These are phyloP conservation scores for Grigorovia jiainica DNA, from an alignment of 805 yeast genomes.

Conservation along the genomic window DNA sequence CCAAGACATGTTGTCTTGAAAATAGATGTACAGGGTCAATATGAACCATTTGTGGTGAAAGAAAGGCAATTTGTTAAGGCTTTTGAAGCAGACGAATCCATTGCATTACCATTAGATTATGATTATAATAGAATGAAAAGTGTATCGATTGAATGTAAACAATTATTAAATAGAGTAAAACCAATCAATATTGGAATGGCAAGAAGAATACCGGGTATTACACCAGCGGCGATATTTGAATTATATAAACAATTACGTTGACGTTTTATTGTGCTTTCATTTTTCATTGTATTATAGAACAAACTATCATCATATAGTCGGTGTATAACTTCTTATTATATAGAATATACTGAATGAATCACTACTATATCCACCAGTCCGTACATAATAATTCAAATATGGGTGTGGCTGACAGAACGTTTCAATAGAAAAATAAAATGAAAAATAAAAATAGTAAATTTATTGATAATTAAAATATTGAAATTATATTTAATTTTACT, in stretches of 20 bases:
- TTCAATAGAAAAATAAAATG: no score
- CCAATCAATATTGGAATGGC: conserved; percentile 95
- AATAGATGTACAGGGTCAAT: conserved; percentile 70
- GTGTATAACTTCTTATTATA: no score
- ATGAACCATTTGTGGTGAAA: conserved; percentile 67
- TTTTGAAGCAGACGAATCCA: conserved; percentile 71
- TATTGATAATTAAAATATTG: not conserved
- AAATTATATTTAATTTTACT: not conserved
- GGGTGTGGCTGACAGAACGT: no score
- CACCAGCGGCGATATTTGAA: conserved; percentile 86
- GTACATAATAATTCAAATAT: no score
- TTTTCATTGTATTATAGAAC: no score
- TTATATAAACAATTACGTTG: conserved; percentile 34
- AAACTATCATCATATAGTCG: no score
- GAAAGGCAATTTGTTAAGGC: conserved; percentile 67
- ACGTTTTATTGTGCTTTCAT: no score
- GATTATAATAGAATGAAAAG: conserved; percentile 53
- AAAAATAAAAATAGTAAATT: no score
- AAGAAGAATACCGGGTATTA: conserved; percentile 85
- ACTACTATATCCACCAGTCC: no score
- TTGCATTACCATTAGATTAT: conserved; percentile 58
- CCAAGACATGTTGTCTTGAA: conserved; percentile 45
- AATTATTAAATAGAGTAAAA: conserved; percentile 57
- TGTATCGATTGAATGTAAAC: conserved; percentile 68
- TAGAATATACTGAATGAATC: no score